Conservation (phyloP, 1,139 yeast species). For the Candida mesenterica region DNA sequence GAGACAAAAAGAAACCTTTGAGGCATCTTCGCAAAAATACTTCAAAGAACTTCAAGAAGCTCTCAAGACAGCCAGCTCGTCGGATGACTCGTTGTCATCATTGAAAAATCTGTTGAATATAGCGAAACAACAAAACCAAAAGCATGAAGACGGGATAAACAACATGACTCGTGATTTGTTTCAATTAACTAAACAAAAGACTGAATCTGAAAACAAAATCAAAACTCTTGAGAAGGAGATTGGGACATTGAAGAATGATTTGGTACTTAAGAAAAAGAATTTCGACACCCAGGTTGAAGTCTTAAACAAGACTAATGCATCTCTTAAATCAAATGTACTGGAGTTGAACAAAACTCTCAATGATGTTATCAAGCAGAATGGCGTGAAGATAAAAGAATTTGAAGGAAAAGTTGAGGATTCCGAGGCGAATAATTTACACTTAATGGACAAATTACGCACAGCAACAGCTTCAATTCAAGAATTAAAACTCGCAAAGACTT, state of each 20-base stretch:
- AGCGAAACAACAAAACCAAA: constrained; percentile 50
- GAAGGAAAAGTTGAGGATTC: constrained; percentile 25
- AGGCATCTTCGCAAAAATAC: constrained; percentile 27
- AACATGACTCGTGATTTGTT: constrained; percentile 86
- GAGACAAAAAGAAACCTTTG: constrained; percentile 18
- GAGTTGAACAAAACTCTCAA: constrained; percentile 20
- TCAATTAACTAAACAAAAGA: constrained; percentile 60
- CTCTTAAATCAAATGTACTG: constrained; percentile 23
- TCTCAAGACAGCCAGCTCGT: constrained; percentile 20
- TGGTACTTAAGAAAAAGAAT: constrained; percentile 12
- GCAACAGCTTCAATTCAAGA: constrained; percentile 48
- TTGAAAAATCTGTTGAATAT: constrained; percentile 28
- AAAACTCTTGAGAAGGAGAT: constrained; percentile 42
- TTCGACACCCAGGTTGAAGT: constrained; percentile 26
- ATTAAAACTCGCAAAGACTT: constrained; percentile 27
- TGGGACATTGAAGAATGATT: constrained; percentile 12
- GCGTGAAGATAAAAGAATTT: constrained; percentile 19
- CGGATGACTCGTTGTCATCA: constrained; percentile 21
- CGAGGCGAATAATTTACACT: constrained; percentile 35
- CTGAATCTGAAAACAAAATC: constrained; percentile 46
- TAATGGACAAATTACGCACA: constrained; percentile 44
- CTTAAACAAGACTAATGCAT: constrained; percentile 22
- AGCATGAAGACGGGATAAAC: constrained; percentile 84
- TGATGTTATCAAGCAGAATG: constrained; percentile 13
- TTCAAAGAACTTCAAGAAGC: constrained; percentile 32